Evolutionary conservation across 345 rosid species (phyloP), one percentile per base, ranked within the genome.

Genomic region (Euphorbia peplus): DNA sequence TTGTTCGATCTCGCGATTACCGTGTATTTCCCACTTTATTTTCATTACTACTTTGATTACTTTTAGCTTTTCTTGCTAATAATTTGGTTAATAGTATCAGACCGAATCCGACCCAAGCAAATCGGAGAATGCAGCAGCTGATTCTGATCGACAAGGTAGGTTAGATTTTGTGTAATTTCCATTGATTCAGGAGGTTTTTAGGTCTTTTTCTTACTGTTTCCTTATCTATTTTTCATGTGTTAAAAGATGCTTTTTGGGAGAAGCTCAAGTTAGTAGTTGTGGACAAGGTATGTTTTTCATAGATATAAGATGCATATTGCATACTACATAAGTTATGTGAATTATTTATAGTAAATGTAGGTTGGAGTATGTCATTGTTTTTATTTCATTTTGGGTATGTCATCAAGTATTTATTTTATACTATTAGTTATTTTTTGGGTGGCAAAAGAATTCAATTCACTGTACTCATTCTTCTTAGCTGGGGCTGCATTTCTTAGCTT

Each of bases 161-260:
- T 28, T 29, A 4, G 28, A n/a, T 63, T 52, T 28, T 18, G 57
- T 28, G 15, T 14, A 8, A 25, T 66, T 58, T 12, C 54, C 4
- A 35, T 35, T 22, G 50, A 8, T 32, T 32, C 37, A 2, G 41
- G 44, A 14, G 22, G 25, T n/a, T n/a, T 41, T 41, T 47, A 11
- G 42, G 25, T 21, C 4, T n/a, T 32, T 64, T 37, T 3, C 2
- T 44, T 44, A 30, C 41, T 11, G 15, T 44, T 44, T 44, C 12
- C 4, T 8, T 12, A 44, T 37, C 15, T 41, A 3, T 25, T 56
- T 57, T 44, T 0, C 47, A 25, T 47, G 5, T 44, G 44, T 67
- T 39, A 70, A 68, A 82, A 89, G 98, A 81, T 82, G 79, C 79
- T 64, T 93, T 93, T 56, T 93, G 97, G 98, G 81, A 82, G 78